phyloP scores from a whole-genome alignment of 805 yeast species.

The Saturnispora bothae region DNA sequence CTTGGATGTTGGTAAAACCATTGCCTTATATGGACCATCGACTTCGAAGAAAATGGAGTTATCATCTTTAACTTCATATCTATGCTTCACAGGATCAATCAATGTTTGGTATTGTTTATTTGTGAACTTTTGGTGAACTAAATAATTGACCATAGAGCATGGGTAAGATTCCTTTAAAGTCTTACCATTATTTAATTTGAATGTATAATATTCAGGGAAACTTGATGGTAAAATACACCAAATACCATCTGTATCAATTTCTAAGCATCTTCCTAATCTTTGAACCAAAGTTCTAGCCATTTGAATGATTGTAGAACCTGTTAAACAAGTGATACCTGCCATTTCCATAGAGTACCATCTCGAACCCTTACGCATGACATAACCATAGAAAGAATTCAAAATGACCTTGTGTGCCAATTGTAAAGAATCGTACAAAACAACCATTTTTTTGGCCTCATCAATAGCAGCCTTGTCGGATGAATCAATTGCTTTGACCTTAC shows the following conservation, averaged over 20 bases:
- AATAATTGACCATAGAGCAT: slow-evolving; percentile 88
- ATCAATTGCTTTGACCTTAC: slow-evolving; percentile 49
- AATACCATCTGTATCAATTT: slow-evolving; percentile 97
- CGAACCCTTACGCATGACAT: slow-evolving; percentile 98
- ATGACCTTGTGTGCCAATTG: slow-evolving; percentile 97
- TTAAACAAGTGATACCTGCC: slow-evolving; percentile 98
- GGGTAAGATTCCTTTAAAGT: slow-evolving; percentile 76
- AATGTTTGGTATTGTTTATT: slow-evolving; percentile 90
- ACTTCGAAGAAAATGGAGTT: slow-evolving; percentile 96
- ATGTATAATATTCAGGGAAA: slow-evolving; percentile 80
- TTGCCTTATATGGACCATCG: slow-evolving; percentile 97
- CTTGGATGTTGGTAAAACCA: slow-evolving; percentile 93
- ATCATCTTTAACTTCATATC: slow-evolving; percentile 72
- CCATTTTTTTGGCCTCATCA: slow-evolving; percentile 93
- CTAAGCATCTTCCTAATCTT: slow-evolving; percentile 88
- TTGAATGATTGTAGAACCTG: slow-evolving; percentile 97
- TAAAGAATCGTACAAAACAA: slow-evolving; percentile 84
- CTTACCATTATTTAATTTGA: slow-evolving; percentile 69
- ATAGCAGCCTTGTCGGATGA: slow-evolving; percentile 45
- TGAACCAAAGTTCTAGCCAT: slow-evolving; percentile 92
- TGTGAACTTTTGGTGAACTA: slow-evolving; percentile 85
- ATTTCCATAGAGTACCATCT: slow-evolving; percentile 99
- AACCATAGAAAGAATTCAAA: slow-evolving; percentile 92
- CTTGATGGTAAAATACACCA: slow-evolving; percentile 96
- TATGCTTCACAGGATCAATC: slow-evolving; percentile 54